A percentile compares a stretch with the other conserved stretches of the same genome.
Conservation (phyloP, 2,329 filamentous ascomycete species). For the Apiospora arundinis region DNA sequence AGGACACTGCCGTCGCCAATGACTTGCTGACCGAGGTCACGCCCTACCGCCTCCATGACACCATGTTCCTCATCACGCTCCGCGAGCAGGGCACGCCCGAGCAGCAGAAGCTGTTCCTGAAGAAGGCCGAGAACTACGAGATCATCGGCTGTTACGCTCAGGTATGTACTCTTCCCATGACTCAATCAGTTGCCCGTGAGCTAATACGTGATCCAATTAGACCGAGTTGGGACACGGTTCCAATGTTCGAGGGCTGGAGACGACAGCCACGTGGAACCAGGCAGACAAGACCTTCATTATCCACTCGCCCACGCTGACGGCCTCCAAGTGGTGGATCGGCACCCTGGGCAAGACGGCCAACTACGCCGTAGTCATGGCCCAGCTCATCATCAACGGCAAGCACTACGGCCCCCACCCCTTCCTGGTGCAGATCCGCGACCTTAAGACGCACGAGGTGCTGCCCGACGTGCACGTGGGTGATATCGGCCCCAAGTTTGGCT, state of each 20-base stretch:
- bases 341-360: conserved; percentile 78
- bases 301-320: conserved; percentile 75
- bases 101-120: conserved; percentile 76
- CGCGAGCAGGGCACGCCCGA: conserved; percentile 74
- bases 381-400: conserved; percentile 73
- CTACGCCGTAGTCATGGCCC: conserved; percentile 80
- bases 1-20: conserved; percentile 69
- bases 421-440: conserved; percentile 74
- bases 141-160: conserved; percentile 82
- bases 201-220: conserved; percentile 23
- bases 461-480: conserved; percentile 77
- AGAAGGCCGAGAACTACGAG: conserved; percentile 71
- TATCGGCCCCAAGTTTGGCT: conserved; percentile 81
- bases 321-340: conserved; percentile 87
- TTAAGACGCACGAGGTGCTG: conserved; percentile 72
- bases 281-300: conserved; percentile 77
- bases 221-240: conserved; percentile 82
- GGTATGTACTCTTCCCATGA: neutral
- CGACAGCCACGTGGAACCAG: conserved; percentile 75
- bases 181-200: neutral
- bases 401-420: conserved; percentile 78
- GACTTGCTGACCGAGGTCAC: conserved; percentile 76
- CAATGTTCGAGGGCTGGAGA: conserved; percentile 76
- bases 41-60: conserved; percentile 75
- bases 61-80: conserved; percentile 61